These are phyloP conservation scores for Pyrus communis DNA, from an alignment of 306 rosid species.

Conservation along the genomic window DNA sequence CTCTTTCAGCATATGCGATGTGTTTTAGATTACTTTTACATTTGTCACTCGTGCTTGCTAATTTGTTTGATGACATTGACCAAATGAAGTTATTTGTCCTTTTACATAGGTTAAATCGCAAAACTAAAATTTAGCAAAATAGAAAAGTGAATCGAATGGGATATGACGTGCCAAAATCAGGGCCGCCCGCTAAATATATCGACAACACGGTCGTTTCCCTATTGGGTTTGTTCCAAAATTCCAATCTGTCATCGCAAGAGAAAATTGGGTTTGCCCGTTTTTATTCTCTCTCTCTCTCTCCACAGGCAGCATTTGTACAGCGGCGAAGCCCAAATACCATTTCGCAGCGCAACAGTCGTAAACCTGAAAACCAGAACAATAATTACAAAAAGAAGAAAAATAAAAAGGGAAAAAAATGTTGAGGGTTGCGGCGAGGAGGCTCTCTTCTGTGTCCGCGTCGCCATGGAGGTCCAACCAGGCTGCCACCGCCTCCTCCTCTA, in stretches of 20 bases:
- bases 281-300: background rate
- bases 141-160: background rate
- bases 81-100: no score
- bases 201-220: background rate
- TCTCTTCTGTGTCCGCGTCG: slow-evolving; percentile 28
- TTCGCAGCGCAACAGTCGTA: background rate
- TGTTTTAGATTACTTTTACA: no score
- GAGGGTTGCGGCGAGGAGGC: slow-evolving; percentile 43
- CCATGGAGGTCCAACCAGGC: slow-evolving; percentile 22
- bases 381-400: background rate
- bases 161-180: slow-evolving; percentile 4
- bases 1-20: no score
- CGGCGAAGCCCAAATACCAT: background rate
- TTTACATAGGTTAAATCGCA: no score
- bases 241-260: background rate
- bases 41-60: no score
- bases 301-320: background rate
- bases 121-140: background rate
- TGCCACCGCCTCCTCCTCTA: slow-evolving; percentile 14
- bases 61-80: background rate
- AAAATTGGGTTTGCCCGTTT: background rate
- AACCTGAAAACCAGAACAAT: background rate
- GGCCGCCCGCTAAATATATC: background rate
- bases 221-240: no score
- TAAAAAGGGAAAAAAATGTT: slow-evolving; percentile 22